Evolutionary conservation across 2,329 filamentous ascomycete genomes (phyloP), one percentile per base, ranked within the genome.

Genomic region (Phyllosticta citriasiana): DNA sequence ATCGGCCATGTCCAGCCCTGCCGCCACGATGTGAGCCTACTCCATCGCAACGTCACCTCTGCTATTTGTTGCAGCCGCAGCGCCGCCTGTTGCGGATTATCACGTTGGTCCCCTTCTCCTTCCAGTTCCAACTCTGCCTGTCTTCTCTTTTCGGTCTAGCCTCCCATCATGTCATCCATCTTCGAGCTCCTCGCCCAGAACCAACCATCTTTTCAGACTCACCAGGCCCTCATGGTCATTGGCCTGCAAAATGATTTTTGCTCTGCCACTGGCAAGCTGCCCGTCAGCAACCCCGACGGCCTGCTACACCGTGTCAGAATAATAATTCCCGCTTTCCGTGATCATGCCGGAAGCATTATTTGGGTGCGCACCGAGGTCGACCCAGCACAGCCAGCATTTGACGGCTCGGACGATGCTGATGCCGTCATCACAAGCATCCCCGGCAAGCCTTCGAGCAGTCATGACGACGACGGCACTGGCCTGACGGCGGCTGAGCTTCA

Each of bases 211-310:
- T 78, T 86, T 63, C 75, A 82, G 64, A 85, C 83, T 25, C 77
- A 81, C 61, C 83, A 84, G 74, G 93, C 90, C 1, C 80, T 99
- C 53, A 78, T 97, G 22, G 77, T 95, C 19, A 81, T 97, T 65
- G 93, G 96, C 69, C 83, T 96, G 40, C 94, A 97, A 70, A 91
- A 95, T 68, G 93, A 97, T 72, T 96, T 97, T 69, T 77, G 95
- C 62, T 80, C 84, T 6, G 76, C 83, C 1, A 80, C 84, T 57
- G 88, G 89, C 60, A 82, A 85, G 26, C 75, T 97, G 22, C 82
- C 85, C 12, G 83, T 92, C 57, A 77, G 78, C 40, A 80, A 84
- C 53, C 84, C 85, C 2, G 74, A 81, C 3, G 83, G 84, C 9
- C 89, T 92, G 64, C 72, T 94, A 53, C 80, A 87, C 50, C 84